Conservation (phyloP, 2,329 filamentous ascomycete species). For the Apiospora sp. region DNA sequence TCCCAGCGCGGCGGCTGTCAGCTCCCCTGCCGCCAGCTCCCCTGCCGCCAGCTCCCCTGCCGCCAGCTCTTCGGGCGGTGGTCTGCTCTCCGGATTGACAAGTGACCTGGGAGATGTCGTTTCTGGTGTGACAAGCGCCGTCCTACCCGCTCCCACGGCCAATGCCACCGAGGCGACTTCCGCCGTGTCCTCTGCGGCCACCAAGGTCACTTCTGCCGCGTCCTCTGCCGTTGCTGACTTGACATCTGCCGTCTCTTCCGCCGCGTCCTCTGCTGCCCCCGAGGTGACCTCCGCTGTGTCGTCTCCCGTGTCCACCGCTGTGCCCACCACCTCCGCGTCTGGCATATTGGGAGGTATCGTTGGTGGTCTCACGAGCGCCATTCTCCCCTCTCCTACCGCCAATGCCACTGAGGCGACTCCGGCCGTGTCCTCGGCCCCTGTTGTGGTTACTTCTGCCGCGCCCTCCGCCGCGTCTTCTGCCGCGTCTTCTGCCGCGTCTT, state of each 20-base stretch:
- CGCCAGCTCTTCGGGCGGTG: background rate
- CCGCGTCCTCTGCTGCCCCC: slow-evolving; percentile 1
- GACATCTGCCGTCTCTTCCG: background rate
- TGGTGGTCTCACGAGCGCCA: slow-evolving; percentile 24
- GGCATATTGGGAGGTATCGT: slow-evolving; percentile 22
- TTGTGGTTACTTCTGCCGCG: slow-evolving; percentile 4
- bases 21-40: background rate
- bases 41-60: background rate
- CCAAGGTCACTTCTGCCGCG: background rate
- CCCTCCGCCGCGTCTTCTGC: no score
- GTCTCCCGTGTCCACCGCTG: background rate
- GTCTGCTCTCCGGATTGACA: background rate
- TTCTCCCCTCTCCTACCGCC: background rate
- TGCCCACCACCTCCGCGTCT: background rate
- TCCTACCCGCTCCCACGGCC: slow-evolving; percentile 20
- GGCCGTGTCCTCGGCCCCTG: background rate
- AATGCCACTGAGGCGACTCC: background rate
- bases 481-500: slow-evolving; percentile 14
- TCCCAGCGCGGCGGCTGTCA: background rate
- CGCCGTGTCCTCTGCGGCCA: background rate
- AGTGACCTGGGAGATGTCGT: slow-evolving; percentile 15
- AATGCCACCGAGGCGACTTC: slow-evolving; percentile 19
- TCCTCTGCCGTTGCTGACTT: background rate
- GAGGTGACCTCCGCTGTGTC: background rate
- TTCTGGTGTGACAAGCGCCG: slow-evolving; percentile 25